Evolutionary conservation across 495 filamentous ascomycete species (phyloP).

Genomic region (Lasiosphaeria miniovina): DNA sequence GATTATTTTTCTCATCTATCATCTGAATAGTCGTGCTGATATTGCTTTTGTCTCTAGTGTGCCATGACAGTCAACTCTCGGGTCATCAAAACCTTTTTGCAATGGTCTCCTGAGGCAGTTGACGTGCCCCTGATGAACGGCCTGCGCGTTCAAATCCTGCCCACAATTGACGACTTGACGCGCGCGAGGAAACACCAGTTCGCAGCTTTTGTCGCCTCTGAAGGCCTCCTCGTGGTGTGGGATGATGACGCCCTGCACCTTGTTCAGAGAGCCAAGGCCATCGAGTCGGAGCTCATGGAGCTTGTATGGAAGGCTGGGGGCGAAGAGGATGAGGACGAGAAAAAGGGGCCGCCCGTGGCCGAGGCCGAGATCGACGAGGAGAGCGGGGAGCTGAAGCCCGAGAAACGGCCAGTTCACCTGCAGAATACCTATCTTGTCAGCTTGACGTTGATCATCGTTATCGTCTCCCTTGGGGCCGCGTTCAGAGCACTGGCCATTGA

Average conservation of each 20-base stretch:
- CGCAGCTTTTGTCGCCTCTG: conserved; percentile 69
- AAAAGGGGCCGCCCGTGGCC: conserved; percentile 37
- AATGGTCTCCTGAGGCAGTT: conserved; percentile 65
- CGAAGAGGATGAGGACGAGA: conserved; percentile 49
- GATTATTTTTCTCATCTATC: neutral
- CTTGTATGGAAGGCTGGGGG: conserved; percentile 62
- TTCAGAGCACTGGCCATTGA: conserved; percentile 66
- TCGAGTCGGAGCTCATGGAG: conserved; percentile 71
- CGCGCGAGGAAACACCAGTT: conserved; percentile 70
- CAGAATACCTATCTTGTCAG: conserved; percentile 65
- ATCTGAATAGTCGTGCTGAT: conserved; percentile 10
- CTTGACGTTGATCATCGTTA: conserved; percentile 60
- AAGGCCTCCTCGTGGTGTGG: conserved; percentile 68
- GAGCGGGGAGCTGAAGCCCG: conserved; percentile 60
- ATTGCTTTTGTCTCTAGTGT: conserved; percentile 40
- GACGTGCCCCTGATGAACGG: conserved; percentile 75
- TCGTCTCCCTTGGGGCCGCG: conserved; percentile 62
- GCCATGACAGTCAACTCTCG: conserved; percentile 79
- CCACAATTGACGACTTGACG: conserved; percentile 64
- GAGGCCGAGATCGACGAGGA: conserved; percentile 67
- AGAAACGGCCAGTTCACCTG: conserved; percentile 62
- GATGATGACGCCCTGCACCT: conserved; percentile 71
- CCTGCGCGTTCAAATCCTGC: conserved; percentile 68
- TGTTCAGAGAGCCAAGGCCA: conserved; percentile 60
- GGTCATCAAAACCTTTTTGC: conserved; percentile 70